Evolutionary conservation across 148 eudicot genomes (phyloP), one percentile per base, ranked within the genome.

Genomic region (Rhododendron mucronatum): DNA sequence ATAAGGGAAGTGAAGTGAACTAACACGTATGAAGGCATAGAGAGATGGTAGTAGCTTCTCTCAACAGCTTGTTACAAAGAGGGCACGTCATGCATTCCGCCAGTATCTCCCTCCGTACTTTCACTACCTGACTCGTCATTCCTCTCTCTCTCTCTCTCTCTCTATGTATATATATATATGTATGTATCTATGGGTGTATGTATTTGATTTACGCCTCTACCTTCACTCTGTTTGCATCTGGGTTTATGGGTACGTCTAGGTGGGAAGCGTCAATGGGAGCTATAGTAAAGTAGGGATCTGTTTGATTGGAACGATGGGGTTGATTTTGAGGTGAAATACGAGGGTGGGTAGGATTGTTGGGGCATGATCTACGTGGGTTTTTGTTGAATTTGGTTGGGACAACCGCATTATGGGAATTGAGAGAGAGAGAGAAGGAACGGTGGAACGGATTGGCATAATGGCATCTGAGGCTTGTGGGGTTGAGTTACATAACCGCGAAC

Each of bases 61-160:
- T 88, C 73, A 91, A 86, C 16, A 94, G 91, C 84, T 91, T 91
- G 11, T 90, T 53, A 81, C 96, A 94, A 16, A 94, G 91, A 71
- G 96, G 94, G 82, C 96, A 94, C 87, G 92, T 94, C 93, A 94
- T 91, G 94, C 93, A 92, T 92, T 93, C 91, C 80, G 84, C 90
- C 15, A 94, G 20, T 78, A 86, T 82, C 65, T 90, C 93, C 85
- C 92, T 86, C 79, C 91, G 85, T 30, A 92, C 92, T 83, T 86
- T 90, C 82, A 89, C 93, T 59, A 92, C 85, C 61, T 91, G 92
- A 81, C 80, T 80, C 84, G 85, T 45, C 92, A 88, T 90, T 77
- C 26, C 37, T 85, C 87, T 65, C 77, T 80, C 30, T 39, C 44
- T 39, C 44, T 39, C 44, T 39, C 44, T 41, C 7, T 37, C 39